Evolutionary conservation across 345 rosid genomes (phyloP), one percentile per base, ranked within the genome.

Genomic region (Salix dunnii): DNA sequence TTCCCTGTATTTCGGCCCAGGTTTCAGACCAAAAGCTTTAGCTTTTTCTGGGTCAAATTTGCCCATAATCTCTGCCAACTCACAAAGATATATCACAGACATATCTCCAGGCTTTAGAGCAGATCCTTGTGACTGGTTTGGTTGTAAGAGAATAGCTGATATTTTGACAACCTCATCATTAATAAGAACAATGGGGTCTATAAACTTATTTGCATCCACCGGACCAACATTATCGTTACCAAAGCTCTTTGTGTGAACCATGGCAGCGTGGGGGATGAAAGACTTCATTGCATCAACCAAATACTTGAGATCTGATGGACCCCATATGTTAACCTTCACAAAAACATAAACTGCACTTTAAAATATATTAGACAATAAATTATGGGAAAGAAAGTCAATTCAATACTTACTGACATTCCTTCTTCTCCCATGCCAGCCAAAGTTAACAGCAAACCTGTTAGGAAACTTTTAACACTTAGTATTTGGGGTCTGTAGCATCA

Each of bases 381-480:
- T 46, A 46, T 27, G 33, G 38, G 48, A 72, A 70, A 18, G 63
- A 65, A 68, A 25, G 61, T 74, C 60, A 33, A 55, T 76, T n/a
- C 25, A 70, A 74, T 67, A 87, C 99, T 89, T 85, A 93, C 99
- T 16, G 91, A 87, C 86, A 91, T 83, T 71, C 99, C 99, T 85
- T 91, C 97, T 38, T 95, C 99, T 71, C 97, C 98, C 6, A 91
- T 89, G 83, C 90, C 94, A 71, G 98, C 99, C 87, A 95, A 86
- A 77, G 98, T 93, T 84, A 95, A 84, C 72, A 93, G 77, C 79
- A 93, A 84, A 78, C 99, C 99, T 95, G 84, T 55, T 23, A 81
- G 68, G 75, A 14, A 73, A 60, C 73, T 53, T 53, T 65, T 65
- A 72, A n/a, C 31, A 67, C 55, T 48, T 40, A 49, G 74, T 65